These are phyloP conservation scores for Xerocomus minutiporus DNA, from an alignment of 1,284 basidiomycete genomes.

Conservation along the genomic window DNA sequence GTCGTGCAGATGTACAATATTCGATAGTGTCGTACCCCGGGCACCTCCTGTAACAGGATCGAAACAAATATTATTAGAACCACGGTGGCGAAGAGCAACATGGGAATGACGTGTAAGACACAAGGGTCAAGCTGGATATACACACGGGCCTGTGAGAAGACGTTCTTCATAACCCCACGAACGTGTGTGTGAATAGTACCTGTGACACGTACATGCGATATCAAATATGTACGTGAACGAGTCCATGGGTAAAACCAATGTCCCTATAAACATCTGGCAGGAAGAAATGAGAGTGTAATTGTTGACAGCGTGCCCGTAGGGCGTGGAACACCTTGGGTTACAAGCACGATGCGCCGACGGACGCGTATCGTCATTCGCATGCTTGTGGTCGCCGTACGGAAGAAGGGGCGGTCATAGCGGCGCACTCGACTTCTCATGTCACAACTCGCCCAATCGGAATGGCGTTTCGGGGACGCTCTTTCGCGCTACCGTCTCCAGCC, in stretches of 20 bases:
- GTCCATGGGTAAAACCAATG: background rate
- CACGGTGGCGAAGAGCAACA: background rate
- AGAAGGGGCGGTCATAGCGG: conserved; percentile 2
- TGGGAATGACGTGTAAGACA: background rate
- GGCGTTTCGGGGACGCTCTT: background rate
- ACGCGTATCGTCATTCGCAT: background rate
- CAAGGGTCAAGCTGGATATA: no score
- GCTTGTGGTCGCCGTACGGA: background rate
- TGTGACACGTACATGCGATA: background rate
- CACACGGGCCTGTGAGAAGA: no score
- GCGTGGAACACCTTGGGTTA: background rate
- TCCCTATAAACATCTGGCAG: background rate
- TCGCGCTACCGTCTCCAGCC: conserved; percentile 38
- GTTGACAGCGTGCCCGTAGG: background rate
- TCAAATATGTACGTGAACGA: background rate
- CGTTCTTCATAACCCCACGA: background rate
- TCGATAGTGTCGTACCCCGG: conserved; percentile 36
- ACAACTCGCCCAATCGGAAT: conserved; percentile 1
- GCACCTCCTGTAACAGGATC: background rate
- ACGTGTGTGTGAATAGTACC: background rate
- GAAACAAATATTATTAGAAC: background rate
- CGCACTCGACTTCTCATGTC: conserved; percentile 12
- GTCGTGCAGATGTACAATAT: conserved; percentile 79
- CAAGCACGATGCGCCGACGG: background rate
- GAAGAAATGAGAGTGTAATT: background rate